Evolutionary conservation across 257 asterid species (phyloP), one percentile per base, ranked within the genome.

Genomic region (Echium plantagineum): DNA sequence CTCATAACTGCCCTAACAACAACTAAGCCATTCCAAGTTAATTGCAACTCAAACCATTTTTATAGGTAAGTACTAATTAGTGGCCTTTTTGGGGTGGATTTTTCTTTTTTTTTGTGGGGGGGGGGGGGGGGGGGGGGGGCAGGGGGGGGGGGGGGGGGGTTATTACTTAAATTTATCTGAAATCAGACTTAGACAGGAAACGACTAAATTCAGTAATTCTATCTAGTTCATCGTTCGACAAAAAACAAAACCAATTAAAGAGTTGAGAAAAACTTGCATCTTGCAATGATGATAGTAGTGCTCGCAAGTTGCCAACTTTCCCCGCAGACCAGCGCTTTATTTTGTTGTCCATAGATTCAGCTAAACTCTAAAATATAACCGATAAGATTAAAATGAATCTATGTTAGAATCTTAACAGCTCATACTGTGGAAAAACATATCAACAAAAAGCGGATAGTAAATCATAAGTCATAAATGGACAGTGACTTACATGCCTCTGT

Each of bases 271-370:
- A 56, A 46, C 60, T 21, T 67, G 82, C 95, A 89, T 77, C 83
- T 65, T 90, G 87, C 75, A 87, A 69, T 18, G 97, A 87, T 52
- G 96, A 87, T 76, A 90, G 68, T 75, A 90, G 76, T n/a, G 96
- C 91, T 21, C 96, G 89, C 65, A 90, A 75, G 64, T 90, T 90
- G 72, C 87, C 83, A 79, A 85, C 98, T 80, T 90, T 90, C 47
- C 98, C 98, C 1, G 96, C 79, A 61, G 89, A 88, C 96, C 98
- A 90, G 17, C 80, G 84, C 84, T 80, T 87, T 72, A 90, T 78
- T 64, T 83, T 79, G 60, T 64, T 35, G 63, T 87, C 84, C 82
- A 90, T 56, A 51, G 78, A 72, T 55, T 82, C 88, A 7, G 90
- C 87, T 58, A 85, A 72, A 81, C 86, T 81, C 97, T 90, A 84